Evolutionary conservation across 169 alveolate genomes (phyloP), one percentile per base, ranked within the genome.

Genomic region (Perkinsus chesapeaki): DNA sequence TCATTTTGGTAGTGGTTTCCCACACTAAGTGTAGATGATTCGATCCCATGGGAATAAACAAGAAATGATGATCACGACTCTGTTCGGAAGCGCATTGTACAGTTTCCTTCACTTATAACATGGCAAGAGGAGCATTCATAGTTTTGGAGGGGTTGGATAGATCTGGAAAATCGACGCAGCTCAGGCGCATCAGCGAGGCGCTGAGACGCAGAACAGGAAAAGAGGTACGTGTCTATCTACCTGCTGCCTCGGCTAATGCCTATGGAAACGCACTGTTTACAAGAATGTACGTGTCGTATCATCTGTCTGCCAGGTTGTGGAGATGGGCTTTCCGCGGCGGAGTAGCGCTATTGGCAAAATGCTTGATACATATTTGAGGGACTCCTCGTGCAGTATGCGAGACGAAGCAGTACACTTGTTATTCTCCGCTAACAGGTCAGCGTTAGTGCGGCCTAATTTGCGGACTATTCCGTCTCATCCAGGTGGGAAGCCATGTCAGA

Each of bases 391-490:
- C 19, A 94, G 95, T 38, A 37, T 96, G 93, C 91, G 93, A 73
- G 97, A 97, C 93, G 95, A 96, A 91, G 97, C 96, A 38, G 95
- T 97, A 39, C 99, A 97, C 93, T 91, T 96, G 39, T 93, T 97
- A 37, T 97, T 97, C 94, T 95, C 98, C 7, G 97, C 98, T 27
- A 97, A 97, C 48, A 95, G 99, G 73, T 97, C 98, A 98, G 98
- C 96, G 92, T 39, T 60, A 16, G 43, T 60, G 60, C 16, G 60
- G 60, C 60, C 16, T 5, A 9, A 16, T 43, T 43, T 43, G 5
- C 60, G 60, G 60, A 43, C 72, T 19, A 60, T 16, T 34, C 82
- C 27, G 12, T 3, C 3, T 60, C 31, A 34, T 34, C 27, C 82
- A 60, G 82, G 82, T 60, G 82, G 82, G 82, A 60, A 34, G 82